Percentiles rank a stretch among this genome's conserved stretches.
Evolutionary conservation across 192 early-diverging fungal species (phyloP).

Genomic region (Pecoramyces ruminantium): DNA sequence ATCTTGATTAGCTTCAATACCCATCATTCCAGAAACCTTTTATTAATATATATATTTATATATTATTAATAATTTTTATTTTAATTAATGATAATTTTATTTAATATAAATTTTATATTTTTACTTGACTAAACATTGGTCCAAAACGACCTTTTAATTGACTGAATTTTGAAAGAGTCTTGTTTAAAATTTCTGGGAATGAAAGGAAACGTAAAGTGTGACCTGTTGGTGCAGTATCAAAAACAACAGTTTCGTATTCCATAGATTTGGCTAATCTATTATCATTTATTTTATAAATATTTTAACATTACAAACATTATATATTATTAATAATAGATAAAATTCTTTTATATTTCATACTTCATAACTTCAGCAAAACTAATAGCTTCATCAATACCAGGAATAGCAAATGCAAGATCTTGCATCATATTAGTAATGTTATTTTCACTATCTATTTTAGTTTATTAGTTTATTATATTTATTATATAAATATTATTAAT

Average conservation of each 20-base stretch:
- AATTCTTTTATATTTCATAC: slow-evolving; percentile 10
- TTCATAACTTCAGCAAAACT: slow-evolving; percentile 99
- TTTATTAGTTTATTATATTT: no score
- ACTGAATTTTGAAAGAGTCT: slow-evolving; percentile 89
- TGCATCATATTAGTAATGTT: slow-evolving; percentile 79
- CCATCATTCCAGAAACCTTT: slow-evolving; percentile 51
- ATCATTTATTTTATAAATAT: no score
- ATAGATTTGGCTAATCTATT: slow-evolving; percentile 86
- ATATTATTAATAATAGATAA: no score
- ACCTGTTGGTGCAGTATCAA: slow-evolving; percentile 98
- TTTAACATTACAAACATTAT: no score
- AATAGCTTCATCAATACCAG: slow-evolving; percentile 99
- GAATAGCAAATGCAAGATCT: slow-evolving; percentile 97
- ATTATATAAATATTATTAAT: no score
- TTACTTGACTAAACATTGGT: slow-evolving; percentile 80
- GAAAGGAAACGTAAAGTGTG: slow-evolving; percentile 97
- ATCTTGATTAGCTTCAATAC: slow-evolving; percentile 65
- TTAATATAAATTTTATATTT: background rate
- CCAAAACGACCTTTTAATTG: slow-evolving; percentile 84
- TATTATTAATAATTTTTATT: background rate
- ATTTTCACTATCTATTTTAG: slow-evolving; percentile 38
- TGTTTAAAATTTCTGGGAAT: slow-evolving; percentile 93
- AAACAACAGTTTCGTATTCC: slow-evolving; percentile 96
- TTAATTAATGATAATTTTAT: background rate
- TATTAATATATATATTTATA: no score